Base-by-base conservation (phyloP, 2,329 filamentous ascomycete species). In the Hortaea werneckii region DNA sequence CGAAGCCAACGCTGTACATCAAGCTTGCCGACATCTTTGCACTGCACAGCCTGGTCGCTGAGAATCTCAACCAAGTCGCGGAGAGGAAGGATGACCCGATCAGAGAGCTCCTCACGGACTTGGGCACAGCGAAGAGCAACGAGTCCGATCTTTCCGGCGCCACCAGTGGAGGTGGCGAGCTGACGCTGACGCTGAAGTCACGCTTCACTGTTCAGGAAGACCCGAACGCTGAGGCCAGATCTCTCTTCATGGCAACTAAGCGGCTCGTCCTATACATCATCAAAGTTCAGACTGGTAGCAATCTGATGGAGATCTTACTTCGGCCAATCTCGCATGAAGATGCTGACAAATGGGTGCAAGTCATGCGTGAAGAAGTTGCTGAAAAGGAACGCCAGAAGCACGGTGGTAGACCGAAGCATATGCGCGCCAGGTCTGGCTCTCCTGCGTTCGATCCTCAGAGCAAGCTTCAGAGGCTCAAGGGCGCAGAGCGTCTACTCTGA, bases 1-100 rank as follows among this genome's bases (percentile, higher is more conserved):
- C 88, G 53, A 95, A 95, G 67, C 92, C 92, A 5, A 96, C 90
- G 0, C 75, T 98, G n/a, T 98, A 96, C 71, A 95, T 98, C 72
- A 98, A 98, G 70, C 90, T 98, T 79, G 79, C 85, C 11, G 92
- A 98, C 64, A 89, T 98, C 47, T 96, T 98, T 64, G 86, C 90
- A 41, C 90, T 98, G 48, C 94, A 98, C 67, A 87, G 83, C 52
- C 76, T 96, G 20, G 78, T 96, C 45, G 82, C 87, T 3, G 75
- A 82, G 26, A 87, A 96, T 56, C 78, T 95, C 41, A 72, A 81
- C 5, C 74, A 74, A 47, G 81, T 96, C 50, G 94, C 87, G 57
- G 83, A 86, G 1, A 78, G 73, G 50, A 80, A 85, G 30, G 90
- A 95, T 54, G 92, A 98, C 62, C 77, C 88, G 49, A 76, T 98